These are phyloP conservation scores for Glycine latifolia DNA, from an alignment of 306 rosid species.

Conservation along the genomic window DNA sequence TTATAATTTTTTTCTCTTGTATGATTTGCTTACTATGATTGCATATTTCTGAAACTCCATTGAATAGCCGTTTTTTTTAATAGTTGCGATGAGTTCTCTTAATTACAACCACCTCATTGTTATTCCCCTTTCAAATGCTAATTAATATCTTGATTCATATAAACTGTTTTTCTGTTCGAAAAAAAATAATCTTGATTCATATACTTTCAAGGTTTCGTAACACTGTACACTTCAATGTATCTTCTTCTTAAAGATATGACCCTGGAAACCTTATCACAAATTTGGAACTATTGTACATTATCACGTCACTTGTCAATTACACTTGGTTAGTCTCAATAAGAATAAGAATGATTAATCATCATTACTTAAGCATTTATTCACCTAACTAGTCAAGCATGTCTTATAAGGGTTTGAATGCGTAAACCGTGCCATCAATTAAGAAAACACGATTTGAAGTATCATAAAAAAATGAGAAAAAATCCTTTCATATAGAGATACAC, in stretches of 20 bases:
- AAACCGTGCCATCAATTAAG: conserved; percentile 29
- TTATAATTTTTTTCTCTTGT: too few species aligned
- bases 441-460: neutral
- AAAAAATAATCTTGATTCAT: neutral
- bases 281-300: conserved; percentile 47
- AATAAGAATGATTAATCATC: conserved; percentile 53
- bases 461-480: neutral
- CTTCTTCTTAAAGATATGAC: conserved; percentile 45
- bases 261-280: conserved; percentile 22
- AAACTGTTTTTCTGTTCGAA: too few species aligned
- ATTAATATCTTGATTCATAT: conserved; percentile 18
- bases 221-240: conserved; percentile 28
- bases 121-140: conserved; percentile 12
- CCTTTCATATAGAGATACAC: neutral
- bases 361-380: conserved; percentile 46
- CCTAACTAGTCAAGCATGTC: conserved; percentile 43
- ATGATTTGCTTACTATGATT: conserved; percentile 2
- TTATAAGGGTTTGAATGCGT: conserved; percentile 27
- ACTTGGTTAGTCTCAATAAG: conserved; percentile 38
- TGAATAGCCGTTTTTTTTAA: conserved; percentile 6
- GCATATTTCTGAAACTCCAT: neutral
- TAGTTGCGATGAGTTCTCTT: conserved; percentile 32
- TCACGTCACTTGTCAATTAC: conserved; percentile 38
- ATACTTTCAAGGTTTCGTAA: conserved; percentile 34
- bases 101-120: conserved; percentile 17